Evolutionary conservation across 2,329 filamentous ascomycete genomes (phyloP).

Genomic region (Chaetomium sp.): DNA sequence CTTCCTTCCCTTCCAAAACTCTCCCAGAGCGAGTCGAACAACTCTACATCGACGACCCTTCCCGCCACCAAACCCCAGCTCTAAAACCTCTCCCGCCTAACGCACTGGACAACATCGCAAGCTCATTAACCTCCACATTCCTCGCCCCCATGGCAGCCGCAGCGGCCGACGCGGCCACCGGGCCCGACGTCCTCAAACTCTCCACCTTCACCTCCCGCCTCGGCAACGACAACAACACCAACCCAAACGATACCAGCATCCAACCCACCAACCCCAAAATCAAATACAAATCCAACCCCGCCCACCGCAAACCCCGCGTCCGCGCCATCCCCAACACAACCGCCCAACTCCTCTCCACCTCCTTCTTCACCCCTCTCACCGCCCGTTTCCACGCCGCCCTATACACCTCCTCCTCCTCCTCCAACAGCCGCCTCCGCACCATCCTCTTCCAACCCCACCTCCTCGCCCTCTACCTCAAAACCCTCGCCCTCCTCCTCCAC

Average conservation of each 20-base stretch:
- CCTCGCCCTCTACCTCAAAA: constrained; percentile 76
- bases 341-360: constrained; percentile 64
- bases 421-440: constrained; percentile 36
- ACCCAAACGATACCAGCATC: constrained; percentile 7
- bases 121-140: constrained; percentile 62
- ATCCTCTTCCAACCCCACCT: constrained; percentile 69
- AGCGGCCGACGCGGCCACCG: constrained; percentile 72
- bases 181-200: constrained; percentile 80
- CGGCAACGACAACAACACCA: constrained; percentile 26
- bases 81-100: constrained; percentile 49
- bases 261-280: constrained; percentile 24
- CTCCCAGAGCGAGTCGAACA: constrained; percentile 69
- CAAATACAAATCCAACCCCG: constrained; percentile 16
- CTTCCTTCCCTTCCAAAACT: constrained; percentile 71
- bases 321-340: constrained; percentile 68
- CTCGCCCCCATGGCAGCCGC: constrained; percentile 75
- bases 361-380: constrained; percentile 82
- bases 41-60: constrained; percentile 49
- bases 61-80: constrained; percentile 28
- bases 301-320: constrained; percentile 30
- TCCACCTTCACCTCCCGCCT: constrained; percentile 80
- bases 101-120: constrained; percentile 62
- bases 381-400: constrained; percentile 68
- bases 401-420: constrained; percentile 30
- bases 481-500: constrained; percentile 73